Evolutionary conservation across 73 alveolate genomes (phyloP), one percentile per base, ranked within the genome.

Genomic region (Paraurostyla sp.): DNA sequence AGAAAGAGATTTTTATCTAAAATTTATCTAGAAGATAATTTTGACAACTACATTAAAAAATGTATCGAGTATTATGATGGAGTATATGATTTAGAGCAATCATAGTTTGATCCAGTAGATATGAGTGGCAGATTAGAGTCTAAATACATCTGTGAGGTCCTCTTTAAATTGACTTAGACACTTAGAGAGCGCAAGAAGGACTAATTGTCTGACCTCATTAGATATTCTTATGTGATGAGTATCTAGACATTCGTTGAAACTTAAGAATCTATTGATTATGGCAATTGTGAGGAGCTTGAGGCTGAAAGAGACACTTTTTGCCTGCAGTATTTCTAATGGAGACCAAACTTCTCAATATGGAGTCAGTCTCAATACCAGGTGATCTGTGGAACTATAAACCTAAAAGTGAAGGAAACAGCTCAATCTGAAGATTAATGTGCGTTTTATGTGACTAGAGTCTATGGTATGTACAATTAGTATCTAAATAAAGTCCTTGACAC

Each of bases 81-180:
- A 7, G 16, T 3, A 22, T 69, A 69, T 43, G 84, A 69, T 36
- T 22, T 6, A 23, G 63, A 16, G 3, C 16, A 22, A n/a, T n/a
- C 54, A 11, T 7, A 43, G 23, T 69, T 38, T 69, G 84, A 69
- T 32, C 65, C 59, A 16, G 6, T 69, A 11, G 84, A 69, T 69
- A 41, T 69, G 65, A 69, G 63, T 69, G 65, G 35, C 23, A 69
- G 41, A 69, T 32, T 69, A 15, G 84, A 69, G 38, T 41, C 84
- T 23, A 22, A 4, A 3, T 41, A 38, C 63, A 22, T 13, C 38
- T 69, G 84, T 38, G 65, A 69, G 11, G 29, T 63, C 7, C 18
- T 69, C 3, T 69, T 13, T 36, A 36, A 36, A 69, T 18, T 69
- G 63, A 69, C 22, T n/a, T 18, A 33, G 13, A 63, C 40, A 4